These are phyloP conservation scores for Raphanus raphanistrum DNA, from an alignment of 345 rosid genomes.

Conservation along the genomic window DNA sequence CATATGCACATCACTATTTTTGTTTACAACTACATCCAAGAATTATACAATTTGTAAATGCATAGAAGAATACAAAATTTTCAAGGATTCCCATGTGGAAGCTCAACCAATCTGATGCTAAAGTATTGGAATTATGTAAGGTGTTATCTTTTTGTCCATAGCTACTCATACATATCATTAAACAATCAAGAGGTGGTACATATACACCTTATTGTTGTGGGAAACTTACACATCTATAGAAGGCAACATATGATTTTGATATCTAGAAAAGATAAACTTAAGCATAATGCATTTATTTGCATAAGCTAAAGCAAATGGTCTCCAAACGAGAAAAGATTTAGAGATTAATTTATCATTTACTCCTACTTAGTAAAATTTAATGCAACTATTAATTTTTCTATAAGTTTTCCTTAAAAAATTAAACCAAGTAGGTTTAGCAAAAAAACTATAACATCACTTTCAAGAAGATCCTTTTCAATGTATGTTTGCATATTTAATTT, in stretches of 20 bases:
- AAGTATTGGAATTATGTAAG: conserved; percentile 26
- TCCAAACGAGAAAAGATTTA: background rate
- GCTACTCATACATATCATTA: background rate
- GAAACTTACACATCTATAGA: background rate
- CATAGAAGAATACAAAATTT: conserved; percentile 6
- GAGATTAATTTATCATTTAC: background rate
- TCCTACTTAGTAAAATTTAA: background rate
- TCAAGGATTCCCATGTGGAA: conserved; percentile 31
- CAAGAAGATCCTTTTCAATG: conserved; percentile 22
- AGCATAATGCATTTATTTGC: background rate
- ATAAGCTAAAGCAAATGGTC: background rate
- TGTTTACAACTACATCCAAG: background rate
- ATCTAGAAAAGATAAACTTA: background rate
- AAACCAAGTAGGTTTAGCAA: background rate
- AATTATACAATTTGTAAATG: background rate
- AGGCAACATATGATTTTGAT: conserved; percentile 3
- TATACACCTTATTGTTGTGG: conserved; percentile 11
- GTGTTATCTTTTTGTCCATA: conserved; percentile 28
- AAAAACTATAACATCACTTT: conserved; percentile 19
- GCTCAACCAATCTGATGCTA: conserved; percentile 29
- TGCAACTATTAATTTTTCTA: background rate
- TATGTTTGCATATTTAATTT: conserved; percentile 21
- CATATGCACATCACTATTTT: background rate
- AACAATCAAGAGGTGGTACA: conserved; percentile 10
- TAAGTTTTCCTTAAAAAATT: background rate